Evolutionary conservation across 2,329 filamentous ascomycete species (phyloP).

Genomic region (Neocatenulostroma microsporum): DNA sequence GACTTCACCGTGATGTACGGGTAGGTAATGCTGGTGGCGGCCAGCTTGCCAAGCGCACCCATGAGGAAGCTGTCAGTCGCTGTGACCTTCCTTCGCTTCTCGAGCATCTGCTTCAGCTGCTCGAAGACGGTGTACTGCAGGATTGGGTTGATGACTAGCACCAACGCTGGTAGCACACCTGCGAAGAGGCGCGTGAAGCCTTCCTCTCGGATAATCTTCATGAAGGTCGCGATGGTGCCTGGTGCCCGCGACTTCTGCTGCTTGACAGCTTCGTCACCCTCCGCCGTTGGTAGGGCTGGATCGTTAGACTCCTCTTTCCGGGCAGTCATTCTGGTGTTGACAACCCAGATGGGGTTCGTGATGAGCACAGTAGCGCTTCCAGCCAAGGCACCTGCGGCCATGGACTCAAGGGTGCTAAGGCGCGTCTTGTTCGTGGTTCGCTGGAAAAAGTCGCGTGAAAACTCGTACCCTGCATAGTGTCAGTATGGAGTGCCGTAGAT

Average conservation of each 20-base stretch:
- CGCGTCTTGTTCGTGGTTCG: slow-evolving; percentile 65
- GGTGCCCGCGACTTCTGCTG: slow-evolving; percentile 50
- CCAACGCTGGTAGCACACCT: slow-evolving; percentile 83
- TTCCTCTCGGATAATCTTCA: slow-evolving; percentile 73
- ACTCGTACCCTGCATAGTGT: slow-evolving; percentile 67
- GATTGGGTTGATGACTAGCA: slow-evolving; percentile 96
- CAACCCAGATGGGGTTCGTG: slow-evolving; percentile 98
- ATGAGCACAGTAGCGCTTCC: slow-evolving; percentile 89
- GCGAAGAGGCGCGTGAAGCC: slow-evolving; percentile 79
- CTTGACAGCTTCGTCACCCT: slow-evolving; percentile 32
- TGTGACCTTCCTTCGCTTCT: slow-evolving; percentile 68
- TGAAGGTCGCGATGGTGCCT: slow-evolving; percentile 71
- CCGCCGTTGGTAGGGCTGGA: slow-evolving; percentile 27
- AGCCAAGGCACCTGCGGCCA: slow-evolving; percentile 89
- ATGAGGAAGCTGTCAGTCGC: slow-evolving; percentile 83
- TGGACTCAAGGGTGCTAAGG: slow-evolving; percentile 84
- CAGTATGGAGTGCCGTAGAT: not conserved
- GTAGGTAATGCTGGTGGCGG: slow-evolving; percentile 90
- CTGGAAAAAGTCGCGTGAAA: slow-evolving; percentile 82
- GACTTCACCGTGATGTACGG: slow-evolving; percentile 99
- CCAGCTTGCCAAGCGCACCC: slow-evolving; percentile 86
- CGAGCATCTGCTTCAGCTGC: slow-evolving; percentile 87
- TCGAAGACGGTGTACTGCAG: slow-evolving; percentile 98
- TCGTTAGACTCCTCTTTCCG: slow-evolving; percentile 55
- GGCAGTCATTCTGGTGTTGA: slow-evolving; percentile 97